Base-by-base conservation (phyloP, 805 yeast species). In the Starmerella tilneyi region DNA sequence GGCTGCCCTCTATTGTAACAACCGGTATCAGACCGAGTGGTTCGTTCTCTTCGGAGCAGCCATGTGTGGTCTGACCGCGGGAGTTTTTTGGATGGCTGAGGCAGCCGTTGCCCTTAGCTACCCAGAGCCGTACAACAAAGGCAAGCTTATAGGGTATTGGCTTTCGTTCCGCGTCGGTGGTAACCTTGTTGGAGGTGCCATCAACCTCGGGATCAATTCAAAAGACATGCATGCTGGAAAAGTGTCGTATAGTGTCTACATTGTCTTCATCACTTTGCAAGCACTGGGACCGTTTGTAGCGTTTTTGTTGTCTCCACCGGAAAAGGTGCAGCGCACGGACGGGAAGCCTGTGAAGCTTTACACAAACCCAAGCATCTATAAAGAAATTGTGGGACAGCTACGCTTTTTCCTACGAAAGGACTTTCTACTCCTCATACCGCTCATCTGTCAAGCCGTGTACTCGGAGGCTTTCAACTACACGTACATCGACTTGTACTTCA, bases 401-500 rank as follows among this genome's bases (percentile, higher is more conserved):
- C 47, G 43, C 40, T 29, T 42, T 13, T 47, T 39, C 26, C 15
- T 40, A 19, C 41, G 22, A 5, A 43, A 31, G 8, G 41, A 47
- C 9, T 51, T 49, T 21, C 21, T 41, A 9, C 36, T 51, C 21
- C 36, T 51, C 13, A 28, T 49, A 11, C 53, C 54, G 1, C 43
- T 33, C 23, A 48, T 50, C 29, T 32, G 46, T 15, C 50, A 46
- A 23, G 50, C 54, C 2, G 54, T 51, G 13, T 49, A 27, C 29
- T 26, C 52, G 12, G 55, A 51, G 28, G 35, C 53, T 5, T 41
- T 47, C 33, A 43, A 28, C 17, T 41, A 26, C 45, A 49, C 52
- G 13, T 49, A 49, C 34, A 28, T 46, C 20, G 52, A 38, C 22
- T 70, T 67, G 27, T 65, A 73, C 46, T 75, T 75, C 59, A 71